Conservation (phyloP, 169 alveolate species). For the Amoebophrya sp. region DNA sequence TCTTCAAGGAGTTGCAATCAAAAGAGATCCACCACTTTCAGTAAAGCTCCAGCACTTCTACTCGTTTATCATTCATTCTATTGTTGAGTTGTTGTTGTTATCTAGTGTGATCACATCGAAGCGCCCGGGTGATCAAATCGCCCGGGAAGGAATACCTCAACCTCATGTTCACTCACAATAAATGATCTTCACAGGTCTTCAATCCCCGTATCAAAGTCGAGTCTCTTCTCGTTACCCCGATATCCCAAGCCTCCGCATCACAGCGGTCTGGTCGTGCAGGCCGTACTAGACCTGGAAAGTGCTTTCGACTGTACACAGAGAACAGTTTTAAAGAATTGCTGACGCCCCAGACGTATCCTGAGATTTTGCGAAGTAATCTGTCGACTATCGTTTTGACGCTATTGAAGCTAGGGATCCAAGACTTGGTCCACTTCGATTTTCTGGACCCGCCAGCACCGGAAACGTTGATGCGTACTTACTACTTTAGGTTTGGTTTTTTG, state of each 20-base stretch:
- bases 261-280: slow-evolving; percentile 76
- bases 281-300: slow-evolving; percentile 96
- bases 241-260: slow-evolving; percentile 83
- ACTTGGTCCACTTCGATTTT: slow-evolving; percentile 90
- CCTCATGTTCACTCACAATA: no score
- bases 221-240: slow-evolving; percentile 91
- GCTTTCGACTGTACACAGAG: slow-evolving; percentile 95
- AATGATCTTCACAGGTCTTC: no score
- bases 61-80: no score
- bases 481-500: background rate
- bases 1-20: no score
- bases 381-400: background rate
- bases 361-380: slow-evolving; percentile 64
- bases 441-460: slow-evolving; percentile 99
- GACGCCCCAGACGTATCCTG: slow-evolving; percentile 94
- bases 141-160: no score
- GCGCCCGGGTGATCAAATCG: no score
- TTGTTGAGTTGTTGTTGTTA: no score
- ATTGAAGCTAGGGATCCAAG: background rate
- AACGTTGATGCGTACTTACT: slow-evolving; percentile 81
- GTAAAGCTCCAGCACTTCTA: no score
- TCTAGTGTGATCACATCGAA: no score
- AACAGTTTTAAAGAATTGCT: slow-evolving; percentile 85
- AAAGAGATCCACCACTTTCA: no score
- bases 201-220: slow-evolving; percentile 63